Conservation (phyloP, 306 rosid genomes). For the Glycyrrhiza uralensis region DNA sequence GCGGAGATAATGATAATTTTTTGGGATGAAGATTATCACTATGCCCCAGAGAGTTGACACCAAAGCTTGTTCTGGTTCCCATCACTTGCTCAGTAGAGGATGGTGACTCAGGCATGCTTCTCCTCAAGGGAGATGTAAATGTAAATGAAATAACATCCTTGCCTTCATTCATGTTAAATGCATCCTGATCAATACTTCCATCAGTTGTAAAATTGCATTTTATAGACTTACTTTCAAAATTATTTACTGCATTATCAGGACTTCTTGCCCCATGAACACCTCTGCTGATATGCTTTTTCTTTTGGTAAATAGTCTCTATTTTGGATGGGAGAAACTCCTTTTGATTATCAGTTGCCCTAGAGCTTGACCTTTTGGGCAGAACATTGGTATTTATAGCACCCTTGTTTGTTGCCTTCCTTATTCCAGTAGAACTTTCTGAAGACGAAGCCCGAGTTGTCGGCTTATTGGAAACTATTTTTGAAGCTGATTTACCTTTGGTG, state of each 20-base stretch:
- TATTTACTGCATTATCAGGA: slow-evolving; percentile 22
- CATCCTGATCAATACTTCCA: slow-evolving; percentile 37
- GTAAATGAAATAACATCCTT: slow-evolving; percentile 82
- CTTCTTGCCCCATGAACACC: slow-evolving; percentile 41
- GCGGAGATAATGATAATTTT: slow-evolving; percentile 40
- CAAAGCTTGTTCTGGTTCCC: slow-evolving; percentile 35
- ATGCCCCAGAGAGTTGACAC: slow-evolving; percentile 37
- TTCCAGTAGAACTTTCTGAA: slow-evolving; percentile 35
- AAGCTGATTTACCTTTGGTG: slow-evolving; percentile 42
- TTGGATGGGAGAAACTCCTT: slow-evolving; percentile 45
- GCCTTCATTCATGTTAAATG: slow-evolving; percentile 49
- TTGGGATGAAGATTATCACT: slow-evolving; percentile 34
- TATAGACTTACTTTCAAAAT: slow-evolving; percentile 44
- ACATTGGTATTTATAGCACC: slow-evolving; percentile 36
- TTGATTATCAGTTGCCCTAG: slow-evolving; percentile 35
- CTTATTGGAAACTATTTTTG: slow-evolving; percentile 46
- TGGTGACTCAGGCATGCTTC: slow-evolving; percentile 37
- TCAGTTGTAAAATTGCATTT: slow-evolving; percentile 55
- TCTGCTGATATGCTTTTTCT: slow-evolving; percentile 37
- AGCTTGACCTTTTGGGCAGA: slow-evolving; percentile 43
- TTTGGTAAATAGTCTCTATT: slow-evolving; percentile 26
- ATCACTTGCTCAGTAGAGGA: slow-evolving; percentile 32
- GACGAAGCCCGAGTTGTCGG: slow-evolving; percentile 35
- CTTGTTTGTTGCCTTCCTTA: slow-evolving; percentile 44
- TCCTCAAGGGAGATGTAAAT: slow-evolving; percentile 80